Evolutionary conservation across 352 stramenopile species (phyloP).

Genomic region (Pythium graminicola): DNA sequence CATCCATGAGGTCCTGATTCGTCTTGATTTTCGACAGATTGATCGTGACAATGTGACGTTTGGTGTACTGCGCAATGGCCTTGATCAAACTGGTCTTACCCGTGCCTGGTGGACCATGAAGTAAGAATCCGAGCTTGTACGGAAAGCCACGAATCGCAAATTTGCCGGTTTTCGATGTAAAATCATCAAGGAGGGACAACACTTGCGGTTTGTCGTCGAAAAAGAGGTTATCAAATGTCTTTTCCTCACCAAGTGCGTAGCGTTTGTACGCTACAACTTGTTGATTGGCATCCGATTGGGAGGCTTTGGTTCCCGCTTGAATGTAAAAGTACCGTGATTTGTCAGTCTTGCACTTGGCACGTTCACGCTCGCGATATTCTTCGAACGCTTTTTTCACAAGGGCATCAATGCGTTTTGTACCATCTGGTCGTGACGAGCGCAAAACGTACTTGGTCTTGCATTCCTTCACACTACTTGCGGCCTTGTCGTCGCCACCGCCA

Average conservation of each 20-base stretch:
- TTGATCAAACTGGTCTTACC: constrained; percentile 86
- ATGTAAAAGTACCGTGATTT: constrained; percentile 43
- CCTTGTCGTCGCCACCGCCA: constrained; percentile 10
- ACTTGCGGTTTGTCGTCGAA: constrained; percentile 65
- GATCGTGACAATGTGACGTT: constrained; percentile 59
- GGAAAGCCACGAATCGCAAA: constrained; percentile 79
- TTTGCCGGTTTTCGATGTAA: constrained; percentile 51
- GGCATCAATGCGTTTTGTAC: constrained; percentile 27
- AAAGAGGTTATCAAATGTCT: constrained; percentile 80
- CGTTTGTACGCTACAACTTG: constrained; percentile 27
- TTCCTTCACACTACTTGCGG: constrained; percentile 15
- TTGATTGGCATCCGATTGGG: constrained; percentile 9
- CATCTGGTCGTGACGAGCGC: constrained; percentile 20
- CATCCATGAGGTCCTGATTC: constrained; percentile 57
- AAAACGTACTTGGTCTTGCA: constrained; percentile 24
- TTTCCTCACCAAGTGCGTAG: constrained; percentile 34
- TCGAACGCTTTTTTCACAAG: constrained; percentile 30
- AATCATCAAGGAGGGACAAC: constrained; percentile 56
- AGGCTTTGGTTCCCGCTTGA: constrained; percentile 13
- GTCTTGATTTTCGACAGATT: constrained; percentile 48
- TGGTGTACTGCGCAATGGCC: constrained; percentile 62
- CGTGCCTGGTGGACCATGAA: constrained; percentile 76
- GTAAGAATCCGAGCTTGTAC: constrained; percentile 76
- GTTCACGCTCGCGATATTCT: constrained; percentile 24
- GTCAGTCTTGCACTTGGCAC: constrained; percentile 29